Percentiles rank a stretch among this genome's conserved stretches.
Evolutionary conservation across 2,329 filamentous ascomycete genomes (phyloP).

Genomic region (Aspergillus tanneri): DNA sequence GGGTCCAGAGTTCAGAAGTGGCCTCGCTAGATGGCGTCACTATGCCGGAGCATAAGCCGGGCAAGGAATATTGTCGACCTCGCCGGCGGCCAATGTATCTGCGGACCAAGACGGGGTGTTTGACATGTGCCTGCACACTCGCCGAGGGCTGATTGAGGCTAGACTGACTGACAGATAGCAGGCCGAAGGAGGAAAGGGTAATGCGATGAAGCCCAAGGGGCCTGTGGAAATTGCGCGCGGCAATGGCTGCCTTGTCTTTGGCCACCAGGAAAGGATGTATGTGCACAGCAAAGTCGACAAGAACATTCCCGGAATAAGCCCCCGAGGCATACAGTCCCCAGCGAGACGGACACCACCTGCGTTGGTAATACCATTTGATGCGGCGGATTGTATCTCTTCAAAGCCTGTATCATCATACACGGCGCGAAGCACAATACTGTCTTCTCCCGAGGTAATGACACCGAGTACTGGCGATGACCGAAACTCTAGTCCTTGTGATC

Average conservation of each 20-base stretch:
- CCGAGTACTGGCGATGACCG: too few species aligned
- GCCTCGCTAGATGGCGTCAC: too few species aligned
- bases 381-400: too few species aligned
- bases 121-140: conserved; percentile 22
- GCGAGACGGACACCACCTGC: too few species aligned
- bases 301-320: not conserved
- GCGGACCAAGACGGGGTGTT: conserved; percentile 29
- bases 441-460: too few species aligned
- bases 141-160: not conserved
- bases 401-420: too few species aligned
- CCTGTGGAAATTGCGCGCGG: conserved; percentile 22
- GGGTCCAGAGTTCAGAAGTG: not conserved
- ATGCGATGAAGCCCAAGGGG: conserved; percentile 22
- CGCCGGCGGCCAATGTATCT: conserved; percentile 27
- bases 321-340: too few species aligned
- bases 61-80: conserved; percentile 17
- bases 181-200: conserved; percentile 28
- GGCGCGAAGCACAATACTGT: too few species aligned
- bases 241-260: conserved; percentile 19
- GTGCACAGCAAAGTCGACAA: not conserved
- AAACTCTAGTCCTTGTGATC: too few species aligned
- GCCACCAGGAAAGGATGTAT: not conserved
- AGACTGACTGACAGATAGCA: conserved; percentile 3
- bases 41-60: conserved; percentile 32
- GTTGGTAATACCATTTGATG: too few species aligned